Evolutionary conservation across 805 yeast species (phyloP).

Genomic region (Teunomyces gatunensis): DNA sequence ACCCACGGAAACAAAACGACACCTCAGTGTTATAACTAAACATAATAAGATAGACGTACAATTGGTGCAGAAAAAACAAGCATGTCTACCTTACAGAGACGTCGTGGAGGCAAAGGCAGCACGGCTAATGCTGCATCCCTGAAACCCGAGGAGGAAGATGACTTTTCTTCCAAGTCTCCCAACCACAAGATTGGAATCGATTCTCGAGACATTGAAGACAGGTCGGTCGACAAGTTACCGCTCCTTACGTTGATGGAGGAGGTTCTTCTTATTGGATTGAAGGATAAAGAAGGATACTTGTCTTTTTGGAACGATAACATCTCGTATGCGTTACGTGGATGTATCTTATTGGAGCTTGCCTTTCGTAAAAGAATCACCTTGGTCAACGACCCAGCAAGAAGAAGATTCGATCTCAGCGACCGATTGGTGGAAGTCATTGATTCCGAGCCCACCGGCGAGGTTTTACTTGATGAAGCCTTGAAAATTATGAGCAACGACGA

Average conservation of each 20-base stretch:
- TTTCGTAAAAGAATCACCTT: slow-evolving; percentile 84
- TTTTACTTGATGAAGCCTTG: slow-evolving; percentile 87
- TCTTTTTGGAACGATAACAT: slow-evolving; percentile 98
- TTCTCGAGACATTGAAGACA: slow-evolving; percentile 58
- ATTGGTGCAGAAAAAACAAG: not conserved
- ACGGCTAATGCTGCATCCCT: slow-evolving; percentile 16
- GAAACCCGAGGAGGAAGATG: slow-evolving; percentile 27
- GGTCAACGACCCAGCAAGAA: slow-evolving; percentile 88
- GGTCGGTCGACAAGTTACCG: slow-evolving; percentile 49
- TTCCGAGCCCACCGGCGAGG: slow-evolving; percentile 89
- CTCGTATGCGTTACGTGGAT: slow-evolving; percentile 92
- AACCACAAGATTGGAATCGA: slow-evolving; percentile 79
- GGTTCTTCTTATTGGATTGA: slow-evolving; percentile 86
- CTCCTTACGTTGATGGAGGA: slow-evolving; percentile 93
- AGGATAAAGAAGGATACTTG: slow-evolving; percentile 93
- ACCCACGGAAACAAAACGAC: not conserved
- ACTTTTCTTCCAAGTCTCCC: slow-evolving; percentile 12
- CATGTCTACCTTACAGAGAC: slow-evolving; percentile 56
- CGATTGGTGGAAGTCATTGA: slow-evolving; percentile 85
- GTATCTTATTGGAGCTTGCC: slow-evolving; percentile 88
- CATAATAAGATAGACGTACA: too few relatives aligned
- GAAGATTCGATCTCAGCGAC: slow-evolving; percentile 84
- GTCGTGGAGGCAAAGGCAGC: slow-evolving; percentile 55
- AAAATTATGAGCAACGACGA: slow-evolving; percentile 85
- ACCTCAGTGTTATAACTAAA: not conserved